These are phyloP conservation scores for Melampsora medusae DNA, from an alignment of 1,284 basidiomycete species.

Conservation along the genomic window DNA sequence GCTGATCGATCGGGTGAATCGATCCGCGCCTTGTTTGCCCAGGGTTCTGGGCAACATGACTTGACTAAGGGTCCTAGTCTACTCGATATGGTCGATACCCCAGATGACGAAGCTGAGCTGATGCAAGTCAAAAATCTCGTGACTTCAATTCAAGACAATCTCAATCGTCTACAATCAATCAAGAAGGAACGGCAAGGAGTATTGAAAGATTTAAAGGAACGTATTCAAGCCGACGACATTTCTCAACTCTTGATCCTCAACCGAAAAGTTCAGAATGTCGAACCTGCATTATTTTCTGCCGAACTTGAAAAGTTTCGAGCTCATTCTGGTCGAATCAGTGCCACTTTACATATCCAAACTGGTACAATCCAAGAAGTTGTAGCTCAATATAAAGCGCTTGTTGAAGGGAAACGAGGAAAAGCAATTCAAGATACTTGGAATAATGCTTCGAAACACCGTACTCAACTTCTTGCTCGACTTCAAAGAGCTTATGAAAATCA, in stretches of 20 bases:
- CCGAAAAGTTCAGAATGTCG: conserved; percentile 71
- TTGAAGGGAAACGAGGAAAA: conserved; percentile 69
- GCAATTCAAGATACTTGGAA: conserved; percentile 74
- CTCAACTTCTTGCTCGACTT: conserved; percentile 70
- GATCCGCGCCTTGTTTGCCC: conserved; percentile 73
- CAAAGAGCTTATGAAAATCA: conserved; percentile 74
- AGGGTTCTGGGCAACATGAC: conserved; percentile 60
- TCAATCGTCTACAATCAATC: conserved; percentile 75
- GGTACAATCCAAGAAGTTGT: conserved; percentile 59
- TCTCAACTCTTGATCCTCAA: conserved; percentile 90
- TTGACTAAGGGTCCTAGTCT: conserved; percentile 59
- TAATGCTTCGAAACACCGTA: conserved; percentile 71
- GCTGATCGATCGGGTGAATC: conserved; percentile 60
- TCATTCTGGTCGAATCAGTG: conserved; percentile 75
- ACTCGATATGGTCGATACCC: conserved; percentile 60
- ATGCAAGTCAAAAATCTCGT: conserved; percentile 68
- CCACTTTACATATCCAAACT: conserved; percentile 75
- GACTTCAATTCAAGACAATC: conserved; percentile 71
- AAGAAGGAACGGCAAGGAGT: conserved; percentile 78
- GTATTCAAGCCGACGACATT: conserved; percentile 94
- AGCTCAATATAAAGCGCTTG: conserved; percentile 61
- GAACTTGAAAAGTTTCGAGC: conserved; percentile 94
- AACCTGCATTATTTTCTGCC: conserved; percentile 81
- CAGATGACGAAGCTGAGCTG: conserved; percentile 63
- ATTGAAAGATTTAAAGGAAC: conserved; percentile 89